Base-by-base conservation (phyloP, 75 land plant species). In the Picea glauca region DNA sequence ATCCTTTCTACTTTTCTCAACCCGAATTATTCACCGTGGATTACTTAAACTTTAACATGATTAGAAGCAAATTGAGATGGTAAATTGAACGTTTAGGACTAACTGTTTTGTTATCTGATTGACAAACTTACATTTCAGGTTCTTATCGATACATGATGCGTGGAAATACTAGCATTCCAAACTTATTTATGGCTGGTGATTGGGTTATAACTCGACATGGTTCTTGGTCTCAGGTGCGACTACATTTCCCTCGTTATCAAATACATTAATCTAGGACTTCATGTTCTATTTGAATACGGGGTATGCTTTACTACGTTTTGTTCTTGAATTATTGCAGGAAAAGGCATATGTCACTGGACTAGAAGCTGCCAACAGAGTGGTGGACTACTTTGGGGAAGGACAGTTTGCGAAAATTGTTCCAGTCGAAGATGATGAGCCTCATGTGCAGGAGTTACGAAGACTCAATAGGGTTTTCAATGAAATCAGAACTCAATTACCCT, bases 331-430 rank as follows among this genome's bases (percentile, higher is more conserved):
- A n/a, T 56, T 67, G 77, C 82, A 93, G 98, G 98, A 94, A 76
- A 94, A 93, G 81, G 95, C 91, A 58, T 94, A 84, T 86, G 98
- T 94, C 70, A 94, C 93, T 57, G 98, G 98, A 8, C 87, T 94
- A 13, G 96, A 94, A 82, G 98, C 98, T 74, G 98, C 98, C 13
- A 94, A 93, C 80, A 80, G 87, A 62, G 96, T 93, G 64, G 86
- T 94, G 17, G 93, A 91, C 73, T 85, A 82, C 74, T 80, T 93
- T 66, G 88, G 83, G 18, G 85, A 89, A 76, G 98, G 95, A 26
- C 73, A 88, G 58, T 82, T 87, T 77, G 95, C 96, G 17, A 84
- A 78, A 31, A 94, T 94, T 58, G 87, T 93, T 43, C 86, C 98
- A 38, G 86, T 88, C 17, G 96, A 93, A 60, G 90, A 84, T 81